Evolutionary conservation across 306 rosid species (phyloP).

Genomic region (Albizia julibrissin): DNA sequence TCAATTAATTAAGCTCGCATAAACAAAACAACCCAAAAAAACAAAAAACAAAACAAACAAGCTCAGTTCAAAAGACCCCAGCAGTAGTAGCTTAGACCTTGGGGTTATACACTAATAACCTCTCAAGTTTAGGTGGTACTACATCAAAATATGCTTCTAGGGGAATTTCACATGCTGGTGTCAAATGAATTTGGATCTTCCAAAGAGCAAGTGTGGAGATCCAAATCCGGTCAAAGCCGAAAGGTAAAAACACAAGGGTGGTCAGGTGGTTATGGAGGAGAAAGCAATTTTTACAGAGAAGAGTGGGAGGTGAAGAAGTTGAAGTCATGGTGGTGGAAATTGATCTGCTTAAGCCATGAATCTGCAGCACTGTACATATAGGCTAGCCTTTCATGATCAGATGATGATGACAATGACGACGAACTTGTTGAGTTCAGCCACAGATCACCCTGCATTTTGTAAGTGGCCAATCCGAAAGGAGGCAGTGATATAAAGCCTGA

Average conservation of each 20-base stretch:
- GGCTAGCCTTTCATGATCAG: constrained; percentile 45
- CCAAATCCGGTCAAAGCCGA: constrained; percentile 4
- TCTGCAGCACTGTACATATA: constrained; percentile 65
- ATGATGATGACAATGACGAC: not conserved
- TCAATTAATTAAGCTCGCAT: constrained; percentile 14
- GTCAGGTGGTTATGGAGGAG: constrained; percentile 20
- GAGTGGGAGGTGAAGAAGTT: constrained; percentile 59
- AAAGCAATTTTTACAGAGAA: constrained; percentile 34
- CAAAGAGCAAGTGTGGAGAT: not conserved
- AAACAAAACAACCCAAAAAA: too few species aligned
- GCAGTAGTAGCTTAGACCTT: not conserved
- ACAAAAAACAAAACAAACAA: not conserved
- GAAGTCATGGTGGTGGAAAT: constrained; percentile 75
- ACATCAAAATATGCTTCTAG: constrained; percentile 19
- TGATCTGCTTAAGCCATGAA: constrained; percentile 83
- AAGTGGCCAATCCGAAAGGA: constrained; percentile 72
- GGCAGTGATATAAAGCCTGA: constrained; percentile 40
- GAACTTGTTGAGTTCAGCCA: constrained; percentile 52
- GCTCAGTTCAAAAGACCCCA: constrained; percentile 19
- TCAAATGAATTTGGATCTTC: not conserved
- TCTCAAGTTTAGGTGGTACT: constrained; percentile 21
- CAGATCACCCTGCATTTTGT: constrained; percentile 71
- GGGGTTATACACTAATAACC: constrained; percentile 29
- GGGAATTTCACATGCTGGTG: constrained; percentile 29
- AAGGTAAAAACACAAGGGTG: constrained; percentile 12